Percentiles rank a stretch among this genome's conserved stretches.
phyloP scores from a whole-genome alignment of 768 basidiomycete species.

The Hirschioporus abietinus region DNA sequence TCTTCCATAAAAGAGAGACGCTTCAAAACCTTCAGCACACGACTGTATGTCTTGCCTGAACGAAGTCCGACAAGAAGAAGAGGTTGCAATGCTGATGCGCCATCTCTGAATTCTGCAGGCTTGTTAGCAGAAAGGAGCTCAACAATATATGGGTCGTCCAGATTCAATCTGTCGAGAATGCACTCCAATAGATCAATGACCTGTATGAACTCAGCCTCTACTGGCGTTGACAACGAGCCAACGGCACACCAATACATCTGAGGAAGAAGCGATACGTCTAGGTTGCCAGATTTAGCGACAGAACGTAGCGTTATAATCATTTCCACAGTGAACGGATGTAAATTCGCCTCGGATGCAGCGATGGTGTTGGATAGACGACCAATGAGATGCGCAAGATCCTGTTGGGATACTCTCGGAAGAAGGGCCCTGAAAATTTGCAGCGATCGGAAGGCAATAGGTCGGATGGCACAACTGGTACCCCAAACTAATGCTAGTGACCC shows the following conservation, averaged over 20 bases:
- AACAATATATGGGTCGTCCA: conserved; percentile 62
- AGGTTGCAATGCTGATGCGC: conserved; percentile 58
- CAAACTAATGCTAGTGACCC: conserved; percentile 76
- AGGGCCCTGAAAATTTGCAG: conserved; percentile 86
- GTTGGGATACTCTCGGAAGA: conserved; percentile 61
- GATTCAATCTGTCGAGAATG: conserved; percentile 62
- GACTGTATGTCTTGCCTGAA: conserved; percentile 62
- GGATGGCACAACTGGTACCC: conserved; percentile 84
- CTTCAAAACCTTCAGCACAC: conserved; percentile 66
- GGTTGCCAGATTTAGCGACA: conserved; percentile 48
- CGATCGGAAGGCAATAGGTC: conserved; percentile 81
- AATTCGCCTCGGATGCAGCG: conserved; percentile 66
- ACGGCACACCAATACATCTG: conserved; percentile 85
- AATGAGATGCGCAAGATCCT: conserved; percentile 72
- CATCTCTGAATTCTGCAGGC: conserved; percentile 66
- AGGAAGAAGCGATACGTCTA: conserved; percentile 61
- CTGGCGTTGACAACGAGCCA: conserved; percentile 77
- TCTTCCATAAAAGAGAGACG: conserved; percentile 56
- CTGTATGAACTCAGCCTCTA: conserved; percentile 73
- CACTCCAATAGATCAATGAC: conserved; percentile 59
- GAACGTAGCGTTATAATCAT: conserved; percentile 72
- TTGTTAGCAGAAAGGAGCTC: conserved; percentile 63
- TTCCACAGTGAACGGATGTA: conserved; percentile 80
- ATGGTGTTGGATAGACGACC: conserved; percentile 82
- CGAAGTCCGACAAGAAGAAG: conserved; percentile 72